Conservation (phyloP, 2,329 filamentous ascomycete species). For the Paecilomyces fulvus region DNA sequence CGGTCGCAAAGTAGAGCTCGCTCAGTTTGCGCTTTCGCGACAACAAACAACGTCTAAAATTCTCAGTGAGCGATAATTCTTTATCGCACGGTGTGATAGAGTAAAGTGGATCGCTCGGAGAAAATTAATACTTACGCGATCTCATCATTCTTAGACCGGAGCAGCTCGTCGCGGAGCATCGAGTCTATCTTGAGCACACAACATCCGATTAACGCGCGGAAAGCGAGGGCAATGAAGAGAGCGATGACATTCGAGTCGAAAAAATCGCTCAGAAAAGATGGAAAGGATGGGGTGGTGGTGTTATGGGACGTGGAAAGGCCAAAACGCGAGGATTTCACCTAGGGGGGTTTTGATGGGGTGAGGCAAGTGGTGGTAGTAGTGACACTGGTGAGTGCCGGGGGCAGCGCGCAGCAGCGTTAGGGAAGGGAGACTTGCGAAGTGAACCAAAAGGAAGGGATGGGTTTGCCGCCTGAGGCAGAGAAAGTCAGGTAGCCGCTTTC, state of each 20-base stretch:
- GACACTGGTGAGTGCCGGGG: background rate
- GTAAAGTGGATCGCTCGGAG: slow-evolving; percentile 17
- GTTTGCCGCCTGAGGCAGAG: slow-evolving; percentile 10
- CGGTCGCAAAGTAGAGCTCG: slow-evolving; percentile 76
- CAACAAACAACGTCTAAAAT: slow-evolving; percentile 50
- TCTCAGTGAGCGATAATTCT: slow-evolving; percentile 27
- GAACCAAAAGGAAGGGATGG: background rate
- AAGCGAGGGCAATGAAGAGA: slow-evolving; percentile 30
- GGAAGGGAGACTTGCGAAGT: slow-evolving; percentile 1
- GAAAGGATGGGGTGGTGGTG: slow-evolving; percentile 32
- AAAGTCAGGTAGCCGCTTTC: background rate
- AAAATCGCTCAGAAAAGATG: slow-evolving; percentile 39
- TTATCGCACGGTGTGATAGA: slow-evolving; percentile 10
- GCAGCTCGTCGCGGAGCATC: slow-evolving; percentile 43
- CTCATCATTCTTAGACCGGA: slow-evolving; percentile 44
- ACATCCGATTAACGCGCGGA: slow-evolving; percentile 43
- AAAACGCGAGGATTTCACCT: slow-evolving; percentile 21
- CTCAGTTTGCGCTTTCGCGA: slow-evolving; percentile 87
- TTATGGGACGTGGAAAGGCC: slow-evolving; percentile 26
- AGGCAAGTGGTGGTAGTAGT: slow-evolving; percentile 4
- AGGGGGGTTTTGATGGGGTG: slow-evolving; percentile 22
- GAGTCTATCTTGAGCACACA: slow-evolving; percentile 39
- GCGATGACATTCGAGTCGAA: slow-evolving; percentile 35
- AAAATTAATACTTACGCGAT: slow-evolving; percentile 39
- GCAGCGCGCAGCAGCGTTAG: slow-evolving; percentile 1